phyloP scores from a whole-genome alignment of 768 basidiomycete species.

The Serendipita sp. region DNA sequence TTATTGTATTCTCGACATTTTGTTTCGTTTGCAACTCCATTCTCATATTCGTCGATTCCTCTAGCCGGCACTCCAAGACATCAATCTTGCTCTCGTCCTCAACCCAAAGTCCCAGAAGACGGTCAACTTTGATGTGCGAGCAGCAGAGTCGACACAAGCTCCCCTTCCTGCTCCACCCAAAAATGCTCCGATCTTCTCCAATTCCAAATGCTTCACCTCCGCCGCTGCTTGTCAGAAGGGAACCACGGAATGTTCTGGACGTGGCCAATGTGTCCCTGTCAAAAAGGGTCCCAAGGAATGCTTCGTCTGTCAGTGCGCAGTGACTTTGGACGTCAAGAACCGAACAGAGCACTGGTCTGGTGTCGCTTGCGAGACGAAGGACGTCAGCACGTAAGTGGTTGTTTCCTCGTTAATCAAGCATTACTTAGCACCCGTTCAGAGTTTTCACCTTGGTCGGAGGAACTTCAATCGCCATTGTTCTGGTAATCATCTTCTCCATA shows the following conservation, averaged over 20 bases:
- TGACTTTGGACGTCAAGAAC: constrained; percentile 35
- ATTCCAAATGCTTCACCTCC: constrained; percentile 46
- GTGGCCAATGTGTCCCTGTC: constrained; percentile 47
- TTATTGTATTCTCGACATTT: not conserved
- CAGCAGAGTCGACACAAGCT: constrained; percentile 27
- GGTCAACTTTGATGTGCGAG: constrained; percentile 26
- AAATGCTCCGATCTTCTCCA: constrained; percentile 34
- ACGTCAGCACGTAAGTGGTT: constrained; percentile 56
- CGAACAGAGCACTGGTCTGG: constrained; percentile 60
- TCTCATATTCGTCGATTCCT: not conserved
- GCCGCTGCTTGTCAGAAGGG: constrained; percentile 39
- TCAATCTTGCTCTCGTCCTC: constrained; percentile 6
- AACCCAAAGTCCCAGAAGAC: constrained; percentile 23
- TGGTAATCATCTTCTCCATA: constrained; percentile 52
- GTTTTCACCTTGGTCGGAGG: constrained; percentile 62
- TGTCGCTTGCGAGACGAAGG: constrained; percentile 56
- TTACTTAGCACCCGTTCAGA: constrained; percentile 22
- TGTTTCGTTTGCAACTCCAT: too few species aligned
- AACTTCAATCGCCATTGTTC: constrained; percentile 43
- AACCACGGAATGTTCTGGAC: constrained; percentile 52
- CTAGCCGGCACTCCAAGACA: not conserved
- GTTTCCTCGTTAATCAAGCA: not conserved
- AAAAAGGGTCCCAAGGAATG: constrained; percentile 41
- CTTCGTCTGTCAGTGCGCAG: constrained; percentile 32
- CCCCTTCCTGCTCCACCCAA: constrained; percentile 25